These are phyloP conservation scores for Psilocybe sp. DNA, from an alignment of 768 basidiomycete genomes.

Conservation along the genomic window DNA sequence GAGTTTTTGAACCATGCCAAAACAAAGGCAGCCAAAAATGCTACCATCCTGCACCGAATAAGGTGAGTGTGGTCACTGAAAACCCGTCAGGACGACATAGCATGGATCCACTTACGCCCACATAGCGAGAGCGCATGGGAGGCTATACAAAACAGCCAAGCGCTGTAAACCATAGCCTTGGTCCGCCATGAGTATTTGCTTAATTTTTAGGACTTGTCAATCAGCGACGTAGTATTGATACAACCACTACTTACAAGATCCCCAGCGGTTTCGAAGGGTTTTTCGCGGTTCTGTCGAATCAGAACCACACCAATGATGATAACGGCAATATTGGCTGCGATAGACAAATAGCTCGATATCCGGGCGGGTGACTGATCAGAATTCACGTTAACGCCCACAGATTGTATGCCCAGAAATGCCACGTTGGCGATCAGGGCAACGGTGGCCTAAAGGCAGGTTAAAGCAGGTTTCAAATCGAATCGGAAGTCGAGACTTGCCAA, in stretches of 20 bases:
- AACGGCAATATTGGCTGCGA: constrained; percentile 43
- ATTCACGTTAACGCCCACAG: constrained; percentile 26
- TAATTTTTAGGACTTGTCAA: not conserved
- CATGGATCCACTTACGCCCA: constrained; percentile 34
- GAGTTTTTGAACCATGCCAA: constrained; percentile 17
- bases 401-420: constrained; percentile 55
- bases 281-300: constrained; percentile 39
- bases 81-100: not conserved
- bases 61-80: constrained; percentile 7
- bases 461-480: not conserved
- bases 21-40: constrained; percentile 17
- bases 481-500: constrained; percentile 34
- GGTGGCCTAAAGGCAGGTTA: constrained; percentile 36
- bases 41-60: constrained; percentile 15
- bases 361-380: constrained; percentile 37
- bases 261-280: constrained; percentile 28
- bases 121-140: constrained; percentile 29
- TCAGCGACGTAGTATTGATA: constrained; percentile 6
- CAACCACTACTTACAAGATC: constrained; percentile 39
- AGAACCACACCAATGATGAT: constrained; percentile 47
- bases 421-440: constrained; percentile 60
- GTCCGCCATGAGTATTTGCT: constrained; percentile 26
- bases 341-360: constrained; percentile 49
- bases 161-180: constrained; percentile 24
- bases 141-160: constrained; percentile 25